Evolutionary conservation across 164 flowering plant species (phyloP).

Genomic region (Liquidambar formosana): DNA sequence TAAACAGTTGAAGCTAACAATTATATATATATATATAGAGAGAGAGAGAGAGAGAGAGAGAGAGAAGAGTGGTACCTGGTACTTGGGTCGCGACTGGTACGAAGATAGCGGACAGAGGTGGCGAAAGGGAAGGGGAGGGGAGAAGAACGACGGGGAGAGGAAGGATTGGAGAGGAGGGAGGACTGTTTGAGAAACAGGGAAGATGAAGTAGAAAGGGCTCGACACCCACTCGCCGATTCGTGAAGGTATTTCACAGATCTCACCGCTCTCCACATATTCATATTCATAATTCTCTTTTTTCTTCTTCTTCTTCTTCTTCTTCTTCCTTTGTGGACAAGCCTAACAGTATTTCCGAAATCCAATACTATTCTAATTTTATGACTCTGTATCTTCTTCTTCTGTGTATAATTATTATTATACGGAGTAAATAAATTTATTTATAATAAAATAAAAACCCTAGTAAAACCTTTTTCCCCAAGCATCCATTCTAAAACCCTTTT

Average conservation of each 20-base stretch:
- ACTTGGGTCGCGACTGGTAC: slow-evolving; percentile 33
- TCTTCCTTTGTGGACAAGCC: neutral
- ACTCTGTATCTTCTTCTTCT: too few relatives aligned
- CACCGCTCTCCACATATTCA: slow-evolving; percentile 2
- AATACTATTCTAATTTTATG: too few relatives aligned
- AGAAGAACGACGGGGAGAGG: slow-evolving; percentile 1
- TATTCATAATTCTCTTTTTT: too few relatives aligned
- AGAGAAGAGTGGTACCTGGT: too few relatives aligned
- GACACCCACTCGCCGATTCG: slow-evolving; percentile 5
- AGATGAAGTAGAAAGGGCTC: slow-evolving; percentile 14
- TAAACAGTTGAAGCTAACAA: too few relatives aligned
- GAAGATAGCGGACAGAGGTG: slow-evolving; percentile 30
- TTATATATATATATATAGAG: too few relatives aligned
- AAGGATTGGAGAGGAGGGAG: neutral
- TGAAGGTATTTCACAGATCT: slow-evolving; percentile 9
- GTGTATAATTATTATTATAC: too few relatives aligned
- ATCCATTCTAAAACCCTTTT: too few relatives aligned
- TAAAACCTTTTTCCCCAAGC: too few relatives aligned
- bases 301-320: neutral
- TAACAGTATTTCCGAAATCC: neutral
- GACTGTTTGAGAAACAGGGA: slow-evolving; percentile 9
- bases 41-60: too few relatives aligned
- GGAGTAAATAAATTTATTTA: too few relatives aligned
- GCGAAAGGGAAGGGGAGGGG: slow-evolving; percentile 15
- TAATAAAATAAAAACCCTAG: too few relatives aligned